Evolutionary conservation across 2,329 filamentous ascomycete genomes (phyloP), one percentile per base, ranked within the genome.

Genomic region (Microcyclosporella mali): DNA sequence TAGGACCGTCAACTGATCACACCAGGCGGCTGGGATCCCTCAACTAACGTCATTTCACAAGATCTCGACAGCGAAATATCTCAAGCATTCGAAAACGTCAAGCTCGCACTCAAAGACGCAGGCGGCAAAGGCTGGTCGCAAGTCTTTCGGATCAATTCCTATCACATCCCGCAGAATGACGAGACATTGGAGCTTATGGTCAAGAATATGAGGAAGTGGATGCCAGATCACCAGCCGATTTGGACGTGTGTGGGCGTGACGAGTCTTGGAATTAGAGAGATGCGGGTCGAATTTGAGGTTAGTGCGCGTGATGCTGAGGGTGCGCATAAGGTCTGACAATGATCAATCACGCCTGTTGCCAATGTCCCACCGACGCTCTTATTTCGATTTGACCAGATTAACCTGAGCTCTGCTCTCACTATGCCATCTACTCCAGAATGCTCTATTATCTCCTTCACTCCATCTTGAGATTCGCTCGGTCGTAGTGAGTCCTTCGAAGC

Each of bases 281-380:
- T 81, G 77, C 57, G 64, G 16, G 68, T 81, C 2, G 77, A 81
- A 62, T 74, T 81, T 57, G 77, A 81, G 58, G 75, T 77, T 28
- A 43, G 47, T 28, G 55, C 56, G 17, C 41, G 47, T 41, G 41
- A 50, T 45, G 37, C 42, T 14, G 41, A 47, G 19, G 37, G 25
- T 11, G 43, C 38, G 9, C 32, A 32, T 27, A 30, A 37, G 34
- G 21, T 9, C 9, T 25, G 21, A 25, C 6, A 25, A 9, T 4
- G 21, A 25, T 9, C 21, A 25, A 25, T 9, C 21, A 25, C 21
- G 21, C 21, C 21, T n/a, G n/a, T n/a, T n/a, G n/a, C n/a, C n/a
- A n/a, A n/a, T n/a, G n/a, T n/a, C n/a, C n/a, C n/a, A n/a, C n/a
- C n/a, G n/a, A n/a, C n/a, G n/a, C n/a, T n/a, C n/a, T n/a, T n/a